A percentile compares a stretch with the other conserved stretches of the same genome.
phyloP scores from a whole-genome alignment of 2,329 filamentous ascomycete species.

The Pseudomassariella vexata region DNA sequence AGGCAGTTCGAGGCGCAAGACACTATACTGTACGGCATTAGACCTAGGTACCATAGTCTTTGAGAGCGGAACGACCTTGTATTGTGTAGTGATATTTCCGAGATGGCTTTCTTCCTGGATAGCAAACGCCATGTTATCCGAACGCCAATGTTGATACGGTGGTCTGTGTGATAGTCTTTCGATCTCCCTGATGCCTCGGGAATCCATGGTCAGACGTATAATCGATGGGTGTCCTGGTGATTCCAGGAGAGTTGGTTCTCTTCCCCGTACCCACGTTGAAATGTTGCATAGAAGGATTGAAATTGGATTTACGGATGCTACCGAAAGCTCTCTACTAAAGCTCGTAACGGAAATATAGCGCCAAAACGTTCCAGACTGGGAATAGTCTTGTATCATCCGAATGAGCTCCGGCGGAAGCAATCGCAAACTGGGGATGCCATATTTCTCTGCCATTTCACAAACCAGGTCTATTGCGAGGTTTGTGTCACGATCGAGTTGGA shows the following conservation, averaged over 20 bases:
- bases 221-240: not conserved
- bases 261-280: not conserved
- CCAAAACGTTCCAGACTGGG: not conserved
- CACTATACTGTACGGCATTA: slow-evolving; percentile 1
- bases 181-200: not conserved
- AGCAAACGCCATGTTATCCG: not conserved
- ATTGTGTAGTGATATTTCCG: not conserved
- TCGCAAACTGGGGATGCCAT: not conserved
- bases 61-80: slow-evolving; percentile 1
- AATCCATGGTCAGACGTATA: slow-evolving; percentile 3
- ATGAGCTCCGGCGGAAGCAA: slow-evolving; percentile 2
- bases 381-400: not conserved
- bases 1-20: not conserved
- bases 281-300: not conserved
- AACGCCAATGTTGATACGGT: not conserved
- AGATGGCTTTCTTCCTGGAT: not conserved
- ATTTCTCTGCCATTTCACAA: not conserved
- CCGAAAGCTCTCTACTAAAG: not conserved
- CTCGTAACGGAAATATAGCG: not conserved
- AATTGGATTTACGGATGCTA: not conserved
- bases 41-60: not conserved
- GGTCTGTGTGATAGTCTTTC: not conserved
- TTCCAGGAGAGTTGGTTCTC: not conserved
- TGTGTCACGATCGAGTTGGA: not conserved
- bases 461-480: not conserved